Evolutionary conservation across 192 early-diverging fungal genomes (phyloP).

Genomic region (Piromyces finnis): DNA sequence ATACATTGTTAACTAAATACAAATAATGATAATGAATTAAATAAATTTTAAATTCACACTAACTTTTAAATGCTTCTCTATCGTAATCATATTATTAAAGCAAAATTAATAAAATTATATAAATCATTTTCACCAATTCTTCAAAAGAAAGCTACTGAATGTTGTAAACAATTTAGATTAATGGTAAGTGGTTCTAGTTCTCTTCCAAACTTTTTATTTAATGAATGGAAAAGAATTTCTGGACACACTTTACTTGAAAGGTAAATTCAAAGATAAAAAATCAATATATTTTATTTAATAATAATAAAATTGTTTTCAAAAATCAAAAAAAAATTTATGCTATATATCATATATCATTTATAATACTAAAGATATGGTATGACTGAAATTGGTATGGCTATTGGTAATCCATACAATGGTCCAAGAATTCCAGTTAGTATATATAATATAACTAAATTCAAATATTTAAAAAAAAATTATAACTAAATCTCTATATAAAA

Average conservation of each 20-base stretch:
- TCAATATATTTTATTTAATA: too few species aligned
- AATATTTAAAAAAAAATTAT: too few species aligned
- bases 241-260: conserved; percentile 58
- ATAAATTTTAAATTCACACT: too few species aligned
- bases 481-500: too few species aligned
- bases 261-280: too few species aligned
- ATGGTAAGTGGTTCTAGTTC: conserved; percentile 64
- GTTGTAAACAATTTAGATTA: conserved; percentile 49
- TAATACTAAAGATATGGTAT: conserved; percentile 40
- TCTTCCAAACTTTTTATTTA: conserved; percentile 49
- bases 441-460: too few species aligned
- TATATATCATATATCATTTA: too few species aligned
- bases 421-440: conserved; percentile 3
- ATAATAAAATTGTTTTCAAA: background rate
- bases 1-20: too few species aligned
- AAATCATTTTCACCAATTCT: conserved; percentile 15
- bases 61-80: too few species aligned
- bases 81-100: too few species aligned
- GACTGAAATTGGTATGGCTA: conserved; percentile 83
- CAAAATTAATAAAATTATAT: conserved; percentile 42
- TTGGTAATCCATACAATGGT: conserved; percentile 34
- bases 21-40: too few species aligned
- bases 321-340: too few species aligned
- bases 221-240: conserved; percentile 47
- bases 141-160: conserved; percentile 15